A percentile compares a stretch with the other conserved stretches of the same genome.
Conservation (phyloP, 768 basidiomycete genomes). For the Cyathus striatus region DNA sequence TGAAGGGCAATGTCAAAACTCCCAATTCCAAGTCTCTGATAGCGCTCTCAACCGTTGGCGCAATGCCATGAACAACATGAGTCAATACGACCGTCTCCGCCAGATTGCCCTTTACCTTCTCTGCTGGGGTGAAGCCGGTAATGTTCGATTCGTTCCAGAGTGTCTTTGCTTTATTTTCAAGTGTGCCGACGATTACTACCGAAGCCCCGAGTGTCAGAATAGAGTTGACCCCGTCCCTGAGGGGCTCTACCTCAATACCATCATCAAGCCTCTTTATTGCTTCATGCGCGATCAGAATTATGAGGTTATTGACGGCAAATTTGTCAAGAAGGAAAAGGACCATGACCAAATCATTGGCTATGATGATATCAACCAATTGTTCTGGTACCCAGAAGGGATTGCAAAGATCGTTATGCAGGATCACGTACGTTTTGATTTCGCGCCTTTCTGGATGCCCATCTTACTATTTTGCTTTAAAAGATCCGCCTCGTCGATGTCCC, state of each 20-base stretch:
- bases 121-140: conserved; percentile 98
- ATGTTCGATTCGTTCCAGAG: conserved; percentile 95
- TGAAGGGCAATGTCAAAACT: conserved; percentile 53
- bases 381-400: conserved; percentile 99
- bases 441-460: conserved; percentile 3
- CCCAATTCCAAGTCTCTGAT: conserved; percentile 70
- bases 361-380: conserved; percentile 98
- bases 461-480: conserved; percentile 29
- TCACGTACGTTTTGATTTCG: conserved; percentile 47
- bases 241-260: conserved; percentile 84
- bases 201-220: conserved; percentile 96
- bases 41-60: conserved; percentile 93
- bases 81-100: conserved; percentile 94
- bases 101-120: conserved; percentile 95
- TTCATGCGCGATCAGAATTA: conserved; percentile 98
- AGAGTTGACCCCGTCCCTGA: conserved; percentile 89
- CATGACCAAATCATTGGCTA: conserved; percentile 98
- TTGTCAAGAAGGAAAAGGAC: conserved; percentile 89
- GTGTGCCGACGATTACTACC: conserved; percentile 99
- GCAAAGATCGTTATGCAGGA: conserved; percentile 87
- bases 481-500: conserved; percentile 88
- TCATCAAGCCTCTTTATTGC: conserved; percentile 92
- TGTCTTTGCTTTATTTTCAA: conserved; percentile 99
- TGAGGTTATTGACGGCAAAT: conserved; percentile 92
- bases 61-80: conserved; percentile 99